Evolutionary conservation across 257 asterid genomes (phyloP).

Genomic region (Datura wrightii): DNA sequence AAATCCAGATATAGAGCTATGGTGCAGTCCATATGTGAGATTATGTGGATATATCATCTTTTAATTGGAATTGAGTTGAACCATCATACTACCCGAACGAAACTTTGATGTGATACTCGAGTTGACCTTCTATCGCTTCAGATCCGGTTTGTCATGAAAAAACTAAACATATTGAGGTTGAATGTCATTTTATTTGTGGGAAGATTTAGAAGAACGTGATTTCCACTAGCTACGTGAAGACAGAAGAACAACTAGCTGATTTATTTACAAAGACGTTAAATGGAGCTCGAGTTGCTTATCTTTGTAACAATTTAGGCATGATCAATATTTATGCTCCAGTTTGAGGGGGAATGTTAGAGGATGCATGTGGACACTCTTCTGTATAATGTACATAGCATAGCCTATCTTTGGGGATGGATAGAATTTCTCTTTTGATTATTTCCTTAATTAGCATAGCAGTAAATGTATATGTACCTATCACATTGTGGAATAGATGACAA

Average conservation of each 20-base stretch:
- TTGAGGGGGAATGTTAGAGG: neutral
- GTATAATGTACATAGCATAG: slow-evolving; percentile 4
- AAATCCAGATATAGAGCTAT: neutral
- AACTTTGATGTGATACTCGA: neutral
- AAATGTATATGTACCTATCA: neutral
- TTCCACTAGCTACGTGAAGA: neutral
- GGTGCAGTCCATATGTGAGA: neutral
- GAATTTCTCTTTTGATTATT: neutral
- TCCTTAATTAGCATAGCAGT: neutral
- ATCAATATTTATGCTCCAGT: neutral
- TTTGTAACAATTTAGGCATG: neutral
- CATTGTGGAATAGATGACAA: slow-evolving; percentile 12
- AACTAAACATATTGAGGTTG: neutral
- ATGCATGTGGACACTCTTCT: neutral
- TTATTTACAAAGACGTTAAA: neutral
- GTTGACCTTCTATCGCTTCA: neutral
- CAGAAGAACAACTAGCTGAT: neutral
- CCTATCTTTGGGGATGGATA: neutral
- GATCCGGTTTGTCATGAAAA: neutral
- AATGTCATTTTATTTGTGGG: neutral
- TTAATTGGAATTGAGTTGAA: neutral
- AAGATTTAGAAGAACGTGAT: neutral
- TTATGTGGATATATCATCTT: neutral
- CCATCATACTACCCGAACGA: neutral
- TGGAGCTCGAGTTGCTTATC: neutral